phyloP scores from a whole-genome alignment of 1,284 basidiomycete species.

The Ustilago cynodontis region DNA sequence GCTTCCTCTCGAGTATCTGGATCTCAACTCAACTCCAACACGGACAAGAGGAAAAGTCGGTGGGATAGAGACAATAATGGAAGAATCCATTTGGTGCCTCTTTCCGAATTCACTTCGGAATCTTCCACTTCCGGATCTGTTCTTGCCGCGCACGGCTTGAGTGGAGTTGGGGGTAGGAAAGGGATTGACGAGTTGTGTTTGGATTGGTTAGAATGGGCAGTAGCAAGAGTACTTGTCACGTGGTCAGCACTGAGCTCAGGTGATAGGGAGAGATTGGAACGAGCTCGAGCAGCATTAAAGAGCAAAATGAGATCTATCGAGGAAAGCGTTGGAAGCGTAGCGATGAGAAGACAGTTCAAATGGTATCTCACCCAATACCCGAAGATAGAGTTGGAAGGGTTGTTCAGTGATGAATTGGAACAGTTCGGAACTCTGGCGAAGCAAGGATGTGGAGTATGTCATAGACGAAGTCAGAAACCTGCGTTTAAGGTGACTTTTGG shows the following conservation, averaged over 20 bases:
- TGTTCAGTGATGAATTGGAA: conserved; percentile 39
- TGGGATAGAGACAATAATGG: conserved; percentile 24
- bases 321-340: conserved; percentile 36
- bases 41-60: too few species aligned
- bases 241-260: conserved; percentile 23
- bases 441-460: conserved; percentile 48
- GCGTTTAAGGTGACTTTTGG: conserved; percentile 22
- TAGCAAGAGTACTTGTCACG: conserved; percentile 33
- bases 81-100: conserved; percentile 18
- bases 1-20: background rate
- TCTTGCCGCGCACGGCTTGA: conserved; percentile 24
- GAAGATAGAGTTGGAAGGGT: conserved; percentile 20
- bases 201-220: conserved; percentile 52
- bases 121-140: conserved; percentile 1
- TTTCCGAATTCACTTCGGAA: conserved; percentile 8
- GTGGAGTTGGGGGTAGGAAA: conserved; percentile 13
- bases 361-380: conserved; percentile 55
- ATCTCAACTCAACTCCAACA: background rate
- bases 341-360: conserved; percentile 50
- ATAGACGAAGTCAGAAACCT: conserved; percentile 37
- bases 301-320: conserved; percentile 29
- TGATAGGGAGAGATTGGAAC: conserved; percentile 38
- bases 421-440: conserved; percentile 32
- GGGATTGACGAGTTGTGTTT: conserved; percentile 43
- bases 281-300: conserved; percentile 28